Conservation (phyloP, 805 yeast species). For the Myxozyma lipomycoides region DNA sequence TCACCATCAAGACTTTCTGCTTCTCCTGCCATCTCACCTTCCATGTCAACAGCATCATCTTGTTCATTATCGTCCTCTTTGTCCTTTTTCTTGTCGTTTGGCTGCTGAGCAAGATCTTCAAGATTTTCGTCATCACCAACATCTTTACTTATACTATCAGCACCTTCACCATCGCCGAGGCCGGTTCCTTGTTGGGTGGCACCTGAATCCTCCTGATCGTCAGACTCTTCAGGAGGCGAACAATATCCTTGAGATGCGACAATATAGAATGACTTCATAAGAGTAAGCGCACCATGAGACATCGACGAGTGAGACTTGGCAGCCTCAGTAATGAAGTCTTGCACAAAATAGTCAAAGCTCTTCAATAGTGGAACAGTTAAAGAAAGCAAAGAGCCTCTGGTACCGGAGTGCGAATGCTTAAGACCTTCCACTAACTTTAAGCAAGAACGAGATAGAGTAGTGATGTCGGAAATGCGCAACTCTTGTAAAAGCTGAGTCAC, state of each 20-base stretch:
- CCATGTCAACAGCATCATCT: slow-evolving; percentile 86
- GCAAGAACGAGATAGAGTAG: slow-evolving; percentile 39
- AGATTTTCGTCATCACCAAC: slow-evolving; percentile 90
- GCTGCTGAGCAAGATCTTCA: slow-evolving; percentile 53
- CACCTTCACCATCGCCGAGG: slow-evolving; percentile 90
- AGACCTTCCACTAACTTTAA: slow-evolving; percentile 38
- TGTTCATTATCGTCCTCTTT: slow-evolving; percentile 65
- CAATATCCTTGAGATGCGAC: slow-evolving; percentile 85
- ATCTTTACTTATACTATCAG: slow-evolving; percentile 71
- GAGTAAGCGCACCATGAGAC: slow-evolving; percentile 58
- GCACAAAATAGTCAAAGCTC: slow-evolving; percentile 53
- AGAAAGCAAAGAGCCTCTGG: slow-evolving; percentile 36
- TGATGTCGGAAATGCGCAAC: slow-evolving; percentile 42
- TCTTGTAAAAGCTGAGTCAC: slow-evolving; percentile 40
- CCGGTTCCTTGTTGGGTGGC: slow-evolving; percentile 84
- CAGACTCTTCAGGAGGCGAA: slow-evolving; percentile 72
- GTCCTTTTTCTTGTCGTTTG: slow-evolving; percentile 62
- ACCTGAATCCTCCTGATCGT: slow-evolving; percentile 56
- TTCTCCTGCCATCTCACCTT: slow-evolving; percentile 96
- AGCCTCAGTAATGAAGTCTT: slow-evolving; percentile 44
- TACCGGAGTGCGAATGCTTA: neutral
- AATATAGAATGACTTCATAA: slow-evolving; percentile 53
- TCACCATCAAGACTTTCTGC: slow-evolving; percentile 64
- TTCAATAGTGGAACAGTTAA: slow-evolving; percentile 61
- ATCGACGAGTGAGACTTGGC: slow-evolving; percentile 50